Evolutionary conservation across 2,329 filamentous ascomycete species (phyloP).

Genomic region (Didymella pomorum): DNA sequence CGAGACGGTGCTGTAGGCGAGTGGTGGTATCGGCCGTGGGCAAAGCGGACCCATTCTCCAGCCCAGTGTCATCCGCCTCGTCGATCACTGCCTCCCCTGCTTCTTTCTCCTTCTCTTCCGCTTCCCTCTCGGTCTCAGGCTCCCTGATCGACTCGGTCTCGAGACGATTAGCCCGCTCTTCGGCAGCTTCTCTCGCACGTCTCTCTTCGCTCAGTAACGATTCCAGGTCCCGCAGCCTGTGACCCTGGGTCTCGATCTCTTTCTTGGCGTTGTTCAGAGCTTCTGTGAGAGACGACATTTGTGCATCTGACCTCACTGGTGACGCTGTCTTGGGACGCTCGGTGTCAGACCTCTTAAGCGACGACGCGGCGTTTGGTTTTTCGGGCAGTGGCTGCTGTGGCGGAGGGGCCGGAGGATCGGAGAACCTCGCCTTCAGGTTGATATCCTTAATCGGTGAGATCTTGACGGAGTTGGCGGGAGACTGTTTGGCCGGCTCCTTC

Average conservation of each 20-base stretch:
- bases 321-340: slow-evolving; percentile 74
- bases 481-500: slow-evolving; percentile 60
- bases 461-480: slow-evolving; percentile 52
- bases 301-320: slow-evolving; percentile 70
- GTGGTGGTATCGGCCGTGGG: slow-evolving; percentile 49
- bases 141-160: slow-evolving; percentile 65
- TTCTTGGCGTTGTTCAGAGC: slow-evolving; percentile 83
- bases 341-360: slow-evolving; percentile 77
- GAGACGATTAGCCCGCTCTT: slow-evolving; percentile 78
- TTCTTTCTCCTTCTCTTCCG: slow-evolving; percentile 28
- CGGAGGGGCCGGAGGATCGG: slow-evolving; percentile 90
- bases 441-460: slow-evolving; percentile 66
- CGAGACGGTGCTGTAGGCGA: slow-evolving; percentile 74
- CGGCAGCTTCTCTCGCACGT: slow-evolving; percentile 80
- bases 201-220: slow-evolving; percentile 79
- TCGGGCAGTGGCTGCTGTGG: slow-evolving; percentile 93
- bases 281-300: slow-evolving; percentile 85
- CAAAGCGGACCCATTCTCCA: slow-evolving; percentile 36
- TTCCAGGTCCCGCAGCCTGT: slow-evolving; percentile 82
- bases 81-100: slow-evolving; percentile 24
- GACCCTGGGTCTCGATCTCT: slow-evolving; percentile 84
- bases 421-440: slow-evolving; percentile 78
- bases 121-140: slow-evolving; percentile 31
- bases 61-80: slow-evolving; percentile 18
- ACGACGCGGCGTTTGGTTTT: slow-evolving; percentile 77